Evolutionary conservation across 306 rosid species (phyloP), one percentile per base, ranked within the genome.

Genomic region (Cyamopsis tetragonoloba): DNA sequence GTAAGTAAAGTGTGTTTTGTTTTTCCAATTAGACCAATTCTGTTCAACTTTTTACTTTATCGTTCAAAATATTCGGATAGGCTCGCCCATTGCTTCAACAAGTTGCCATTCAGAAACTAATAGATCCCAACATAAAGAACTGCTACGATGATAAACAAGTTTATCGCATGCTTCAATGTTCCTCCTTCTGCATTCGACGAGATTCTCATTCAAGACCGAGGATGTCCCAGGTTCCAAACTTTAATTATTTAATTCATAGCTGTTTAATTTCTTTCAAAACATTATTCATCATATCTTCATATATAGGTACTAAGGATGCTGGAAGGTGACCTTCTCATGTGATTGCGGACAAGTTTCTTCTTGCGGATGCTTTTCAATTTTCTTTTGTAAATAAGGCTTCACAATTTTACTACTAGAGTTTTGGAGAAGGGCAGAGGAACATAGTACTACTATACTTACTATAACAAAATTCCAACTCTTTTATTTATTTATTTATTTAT

Each of bases 131-230:
- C 58, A 66, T 93, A 66, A 77, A 71, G 72, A 83, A 74, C 62
- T 56, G 77, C 72, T 88, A 83, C 26, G 76, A 62, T 3, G 79
- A 78, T 23, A 75, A 85, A 68, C 96, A 93, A 74, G 86, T 89
- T 63, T 38, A 53, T 58, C 84, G 86, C 50, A 84, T 93, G 91
- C 77, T 93, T 79, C 83, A 72, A 54, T 93, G 99, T 42, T 92
- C 90, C 8, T 86, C 90, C 49, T 71, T 88, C 81, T 90, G 99
- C 78, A 86, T 93, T 42, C 62, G 80, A 62, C 70, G 80, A 2
- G 96, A 88, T 31, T 91, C 91, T 54, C 85, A 79, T 59, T 71
- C 78, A 43, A 82, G 99, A 78, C 99, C 96, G 28, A 87, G 97
- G 42, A 91, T 90, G 95, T 93, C 99, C 64, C 97, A 88, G 97